These are phyloP conservation scores for Helianthus tuberosus DNA, from an alignment of 129 eudicot genomes.

Conservation along the genomic window DNA sequence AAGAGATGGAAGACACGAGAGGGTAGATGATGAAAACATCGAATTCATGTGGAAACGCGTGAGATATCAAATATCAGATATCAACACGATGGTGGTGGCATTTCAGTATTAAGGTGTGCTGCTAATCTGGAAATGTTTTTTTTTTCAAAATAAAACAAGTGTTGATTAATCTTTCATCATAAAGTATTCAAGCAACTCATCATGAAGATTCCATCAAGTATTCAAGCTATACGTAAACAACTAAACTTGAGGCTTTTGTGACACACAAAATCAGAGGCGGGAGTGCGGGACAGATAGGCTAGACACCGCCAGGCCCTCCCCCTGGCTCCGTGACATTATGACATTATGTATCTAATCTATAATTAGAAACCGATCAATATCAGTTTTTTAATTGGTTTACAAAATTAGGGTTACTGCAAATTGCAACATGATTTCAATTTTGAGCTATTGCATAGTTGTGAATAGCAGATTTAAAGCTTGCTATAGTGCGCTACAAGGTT, in stretches of 20 bases:
- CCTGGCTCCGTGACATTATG: too few relatives aligned
- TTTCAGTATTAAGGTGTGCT: neutral
- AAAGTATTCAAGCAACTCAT: neutral
- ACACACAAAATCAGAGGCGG: too few relatives aligned
- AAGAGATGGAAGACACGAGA: slow-evolving; percentile 34
- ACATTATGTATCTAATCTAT: too few relatives aligned
- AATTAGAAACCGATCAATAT: too few relatives aligned
- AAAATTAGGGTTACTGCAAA: too few relatives aligned
- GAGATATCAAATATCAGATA: neutral
- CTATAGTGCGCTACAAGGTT: too few relatives aligned
- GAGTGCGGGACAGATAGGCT: too few relatives aligned
- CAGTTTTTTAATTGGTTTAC: too few relatives aligned
- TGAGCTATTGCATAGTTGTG: too few relatives aligned
- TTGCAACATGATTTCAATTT: too few relatives aligned
- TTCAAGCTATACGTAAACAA: neutral
- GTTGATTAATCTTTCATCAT: neutral
- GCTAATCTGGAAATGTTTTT: neutral
- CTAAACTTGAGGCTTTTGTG: neutral
- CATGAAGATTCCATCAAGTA: neutral
- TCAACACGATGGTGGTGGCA: neutral
- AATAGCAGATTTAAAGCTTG: too few relatives aligned
- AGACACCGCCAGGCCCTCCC: too few relatives aligned
- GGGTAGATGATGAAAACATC: slow-evolving; percentile 40
- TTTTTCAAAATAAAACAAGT: neutral
- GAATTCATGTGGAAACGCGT: slow-evolving; percentile 37